Conservation (phyloP, 768 basidiomycete species). For the Leccinum rimulosum region DNA sequence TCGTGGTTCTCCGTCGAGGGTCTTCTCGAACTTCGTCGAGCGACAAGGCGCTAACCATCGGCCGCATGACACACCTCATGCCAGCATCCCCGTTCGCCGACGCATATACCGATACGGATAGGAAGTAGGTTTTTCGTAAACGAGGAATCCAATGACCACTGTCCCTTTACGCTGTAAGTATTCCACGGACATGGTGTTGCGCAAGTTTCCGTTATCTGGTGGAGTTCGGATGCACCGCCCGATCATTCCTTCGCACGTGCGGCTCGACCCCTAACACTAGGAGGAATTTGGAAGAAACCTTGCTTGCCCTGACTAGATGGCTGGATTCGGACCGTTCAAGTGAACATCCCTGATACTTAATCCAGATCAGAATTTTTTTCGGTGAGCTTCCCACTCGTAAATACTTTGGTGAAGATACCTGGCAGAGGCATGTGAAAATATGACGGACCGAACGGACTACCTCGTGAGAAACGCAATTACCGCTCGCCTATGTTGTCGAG, state of each 20-base stretch:
- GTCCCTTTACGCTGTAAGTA: not conserved
- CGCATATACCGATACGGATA: not conserved
- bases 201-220: not conserved
- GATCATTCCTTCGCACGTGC: not conserved
- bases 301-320: slow-evolving; percentile 4
- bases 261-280: not conserved
- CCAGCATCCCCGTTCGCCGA: not conserved
- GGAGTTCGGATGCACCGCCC: not conserved
- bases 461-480: not conserved
- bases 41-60: not conserved
- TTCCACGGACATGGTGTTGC: not conserved
- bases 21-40: not conserved
- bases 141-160: not conserved
- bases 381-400: not conserved
- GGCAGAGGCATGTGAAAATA: not conserved
- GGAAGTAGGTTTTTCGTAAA: not conserved
- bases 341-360: not conserved
- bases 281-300: slow-evolving; percentile 1
- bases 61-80: not conserved
- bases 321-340: not conserved
- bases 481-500: not conserved
- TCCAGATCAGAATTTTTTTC: not conserved
- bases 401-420: not conserved
- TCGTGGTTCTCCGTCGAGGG: not conserved
- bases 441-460: not conserved